These are phyloP conservation scores for Beverwykella pulmonaria DNA, from an alignment of 495 filamentous ascomycete genomes.

Conservation along the genomic window DNA sequence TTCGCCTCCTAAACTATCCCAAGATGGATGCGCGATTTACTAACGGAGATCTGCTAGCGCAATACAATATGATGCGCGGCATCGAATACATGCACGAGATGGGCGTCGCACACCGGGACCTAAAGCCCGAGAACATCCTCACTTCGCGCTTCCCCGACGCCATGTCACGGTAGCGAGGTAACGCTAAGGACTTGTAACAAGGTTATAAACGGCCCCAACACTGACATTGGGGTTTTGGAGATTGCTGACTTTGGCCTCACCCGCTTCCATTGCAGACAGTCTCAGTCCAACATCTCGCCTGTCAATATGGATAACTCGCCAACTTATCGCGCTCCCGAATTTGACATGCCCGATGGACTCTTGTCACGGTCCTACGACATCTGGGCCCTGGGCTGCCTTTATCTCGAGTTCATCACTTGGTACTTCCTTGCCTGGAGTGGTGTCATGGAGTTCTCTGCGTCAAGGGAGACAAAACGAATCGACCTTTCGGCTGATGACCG, in stretches of 20 bases:
- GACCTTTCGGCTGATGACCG: too few species aligned
- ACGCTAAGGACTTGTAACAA: too few species aligned
- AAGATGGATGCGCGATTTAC: too few species aligned
- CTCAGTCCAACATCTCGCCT: constrained; percentile 7
- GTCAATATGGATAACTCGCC: neutral
- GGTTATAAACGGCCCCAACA: neutral
- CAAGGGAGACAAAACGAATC: neutral
- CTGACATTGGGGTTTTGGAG: neutral
- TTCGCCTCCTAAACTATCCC: too few species aligned
- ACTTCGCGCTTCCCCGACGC: too few species aligned
- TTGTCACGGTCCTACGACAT: constrained; percentile 31
- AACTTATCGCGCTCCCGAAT: constrained; percentile 29
- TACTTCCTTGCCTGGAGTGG: constrained; percentile 11
- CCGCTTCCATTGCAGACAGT: constrained; percentile 5
- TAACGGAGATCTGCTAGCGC: too few species aligned
- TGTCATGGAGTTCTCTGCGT: neutral
- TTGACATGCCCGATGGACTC: neutral
- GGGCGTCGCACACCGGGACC: too few species aligned
- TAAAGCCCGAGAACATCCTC: too few species aligned
- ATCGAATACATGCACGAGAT: too few species aligned
- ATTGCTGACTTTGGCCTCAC: constrained; percentile 20
- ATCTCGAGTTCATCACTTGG: constrained; percentile 35
- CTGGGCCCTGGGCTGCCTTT: constrained; percentile 32
- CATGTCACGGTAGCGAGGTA: too few species aligned
- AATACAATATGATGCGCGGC: too few species aligned